Base-by-base conservation (phyloP, 768 basidiomycete genomes). In the Auricularia sp. region DNA sequence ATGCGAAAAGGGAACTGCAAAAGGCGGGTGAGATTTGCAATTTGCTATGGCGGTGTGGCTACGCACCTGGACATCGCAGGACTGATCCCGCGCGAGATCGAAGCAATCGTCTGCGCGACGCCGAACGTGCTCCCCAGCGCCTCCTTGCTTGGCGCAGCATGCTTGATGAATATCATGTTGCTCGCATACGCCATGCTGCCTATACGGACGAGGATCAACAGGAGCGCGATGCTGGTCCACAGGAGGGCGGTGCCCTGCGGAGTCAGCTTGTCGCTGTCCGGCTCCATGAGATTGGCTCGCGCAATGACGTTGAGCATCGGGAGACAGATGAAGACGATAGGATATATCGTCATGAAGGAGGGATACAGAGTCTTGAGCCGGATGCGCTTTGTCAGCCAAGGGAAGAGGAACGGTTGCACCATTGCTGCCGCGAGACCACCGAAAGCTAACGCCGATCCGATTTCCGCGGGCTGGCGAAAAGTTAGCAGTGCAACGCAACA, bases 41-140 rank as follows among this genome's bases (percentile, higher is more conserved):
- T 33, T 8, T 8, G 29, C 29, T 6, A 29, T 59, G 11, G 16
- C 6, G 56, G 16, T n/a, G 34, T 29, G 24, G 14, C 16, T 13
- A 16, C 56, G 18, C 24, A 71, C 68, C 66, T 71, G 61, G 71
- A 61, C 64, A 76, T 66, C 3, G 73, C 70, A 1, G 76, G 72
- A 2, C 71, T 70, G 45, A 74, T 61, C 2, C 73, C 68, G 16
- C 68, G 66, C 6, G 73, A 71, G 35, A 72, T 61, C 3, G 73
- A 73, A 51, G 74, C 71, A n/a, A 70, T 67, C 65, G 74, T 70
- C 67, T 77, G 75, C 0, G 72, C 71, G 24, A 76, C 62, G 44
- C 76, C 76, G 63, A 75, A 75, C 21, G 72, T 69, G 14, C 71
- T 71, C 3, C 73, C 74, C 11, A 76, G 70, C 16, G 71, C 72